Base-by-base conservation (phyloP, 2,329 filamentous ascomycete genomes). In the Cladobotryum protrusum region DNA sequence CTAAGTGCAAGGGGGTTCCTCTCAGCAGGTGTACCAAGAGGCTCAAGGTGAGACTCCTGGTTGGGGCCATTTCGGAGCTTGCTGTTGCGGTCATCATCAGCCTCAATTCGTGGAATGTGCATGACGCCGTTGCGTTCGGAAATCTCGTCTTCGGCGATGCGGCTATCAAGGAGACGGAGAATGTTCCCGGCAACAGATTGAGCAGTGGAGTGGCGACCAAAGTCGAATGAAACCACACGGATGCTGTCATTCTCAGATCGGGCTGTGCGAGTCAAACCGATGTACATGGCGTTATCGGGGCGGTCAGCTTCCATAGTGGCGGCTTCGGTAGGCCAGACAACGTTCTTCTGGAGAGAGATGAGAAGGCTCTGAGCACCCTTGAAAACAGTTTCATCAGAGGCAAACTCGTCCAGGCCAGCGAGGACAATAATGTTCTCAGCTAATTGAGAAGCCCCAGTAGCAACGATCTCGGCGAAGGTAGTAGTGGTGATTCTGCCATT, bases 51-150 rank as follows among this genome's bases (percentile, higher is more conserved):
- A 44, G 57, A 56, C 54, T 59, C 57, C 40, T 56, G 56, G 51
- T 54, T 54, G 14, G 57, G 56, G 15, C 58, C 58, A 34, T 60
- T 58, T 12, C 54, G 45, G 6, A 60, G 54, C 51, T 57, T 59
- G 45, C 54, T 49, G 52, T 60, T 60, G 42, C 56, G 56, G 17
- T 55, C 52, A 19, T 58, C 54, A 15, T 60, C 56, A 7, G 56
- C 56, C 47, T 58, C 54, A 9, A 59, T 50, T 12, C 59, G 51
- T 1, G 58, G 58, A 20, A 60, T 60, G 33, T 58, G 55, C 11
- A 62, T 40, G 5, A 55, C 45, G 5, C 58, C 59, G 18, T 57
- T 42, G 9, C 56, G 53, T 54, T 62, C 59, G 2, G 54, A 42
- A 3, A 61, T 36, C 42, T 62, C 60, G 9, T 59, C 52, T 29